phyloP scores from a whole-genome alignment of 495 filamentous ascomycete genomes.

The Annulohypoxylon moriforme region DNA sequence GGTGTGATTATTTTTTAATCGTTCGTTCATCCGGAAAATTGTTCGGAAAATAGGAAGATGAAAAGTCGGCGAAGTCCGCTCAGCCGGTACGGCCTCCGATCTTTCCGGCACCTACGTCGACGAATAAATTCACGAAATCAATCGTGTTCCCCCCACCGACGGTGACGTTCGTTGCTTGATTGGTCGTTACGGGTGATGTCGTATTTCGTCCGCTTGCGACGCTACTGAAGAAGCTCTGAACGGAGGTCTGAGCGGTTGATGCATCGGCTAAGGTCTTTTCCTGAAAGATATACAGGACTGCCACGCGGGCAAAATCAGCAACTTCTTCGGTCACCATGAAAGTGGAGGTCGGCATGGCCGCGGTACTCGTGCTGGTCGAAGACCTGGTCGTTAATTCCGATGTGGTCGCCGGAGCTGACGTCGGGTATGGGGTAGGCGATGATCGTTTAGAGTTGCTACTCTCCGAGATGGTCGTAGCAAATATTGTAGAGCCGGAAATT shows the following conservation, averaged over 20 bases:
- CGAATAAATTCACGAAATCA: constrained; percentile 57
- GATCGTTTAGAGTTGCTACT: constrained; percentile 30
- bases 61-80: neutral
- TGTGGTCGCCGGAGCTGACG: constrained; percentile 40
- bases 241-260: constrained; percentile 63
- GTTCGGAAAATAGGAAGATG: constrained; percentile 13
- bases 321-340: constrained; percentile 61
- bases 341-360: constrained; percentile 42
- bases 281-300: constrained; percentile 72
- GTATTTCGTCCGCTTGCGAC: constrained; percentile 43
- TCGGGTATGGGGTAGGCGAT: constrained; percentile 42
- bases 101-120: constrained; percentile 53
- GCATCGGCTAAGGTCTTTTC: constrained; percentile 63
- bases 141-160: constrained; percentile 57
- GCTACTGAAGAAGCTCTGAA: constrained; percentile 66
- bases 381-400: constrained; percentile 31
- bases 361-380: constrained; percentile 38
- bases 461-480: constrained; percentile 41
- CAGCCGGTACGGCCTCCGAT: constrained; percentile 38
- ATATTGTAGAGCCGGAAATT: constrained; percentile 36
- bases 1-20: constrained; percentile 5
- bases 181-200: constrained; percentile 34
- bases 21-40: neutral
- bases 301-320: constrained; percentile 74
- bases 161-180: constrained; percentile 55